Evolutionary conservation across 2,329 filamentous ascomycete genomes (phyloP), one percentile per base, ranked within the genome.

Genomic region (Botryotinia globosa): DNA sequence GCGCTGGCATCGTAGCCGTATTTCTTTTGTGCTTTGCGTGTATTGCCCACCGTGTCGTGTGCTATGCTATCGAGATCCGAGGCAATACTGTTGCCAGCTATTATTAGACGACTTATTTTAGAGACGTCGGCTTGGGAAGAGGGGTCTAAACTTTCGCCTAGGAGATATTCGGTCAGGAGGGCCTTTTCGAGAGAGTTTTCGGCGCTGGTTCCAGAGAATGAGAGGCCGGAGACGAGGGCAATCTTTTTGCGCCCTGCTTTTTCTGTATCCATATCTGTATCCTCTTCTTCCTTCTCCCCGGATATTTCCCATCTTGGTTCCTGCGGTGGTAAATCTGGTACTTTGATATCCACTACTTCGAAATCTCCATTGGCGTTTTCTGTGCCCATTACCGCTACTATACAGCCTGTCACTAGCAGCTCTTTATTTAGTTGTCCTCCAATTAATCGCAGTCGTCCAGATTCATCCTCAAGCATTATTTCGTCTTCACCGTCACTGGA

Each of bases 381-480:
- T 0, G 94, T 97, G 51, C 96, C 96, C 84, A 99, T 89, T 4
- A 94, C 94, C n/a, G 94, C 94, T 59, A 98, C 88, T 78, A 99
- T 94, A 78, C 93, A 97, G 39, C 96, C 96, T 0, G 96, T 99
- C 3, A 97, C 95, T 12, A 98, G 87, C 74, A 93, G 85, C 37
- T 92, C 86, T 1, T 87, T 86, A 75, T 87, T 85, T 65, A 99
- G 84, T 32, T 89, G 82, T 59, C 88, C 86, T 4, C 96, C 96
- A 0, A 92, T 90, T 12, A 99, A 84, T 32, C 90, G 88, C 76
- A 99, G 85, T 37, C 97, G 91, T 64, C 96, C 96, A 0, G 94
- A 98, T 82, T 98, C 95, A 81, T 99, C 96, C 82, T 99, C 96
- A 56, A 99, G 85, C 90, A 97, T 97, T 77, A 94, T 88, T 74